Percentiles rank a stretch among this genome's conserved stretches.
Evolutionary conservation across 2,329 filamentous ascomycete genomes (phyloP).

Genomic region (Westerdykella sp.): DNA sequence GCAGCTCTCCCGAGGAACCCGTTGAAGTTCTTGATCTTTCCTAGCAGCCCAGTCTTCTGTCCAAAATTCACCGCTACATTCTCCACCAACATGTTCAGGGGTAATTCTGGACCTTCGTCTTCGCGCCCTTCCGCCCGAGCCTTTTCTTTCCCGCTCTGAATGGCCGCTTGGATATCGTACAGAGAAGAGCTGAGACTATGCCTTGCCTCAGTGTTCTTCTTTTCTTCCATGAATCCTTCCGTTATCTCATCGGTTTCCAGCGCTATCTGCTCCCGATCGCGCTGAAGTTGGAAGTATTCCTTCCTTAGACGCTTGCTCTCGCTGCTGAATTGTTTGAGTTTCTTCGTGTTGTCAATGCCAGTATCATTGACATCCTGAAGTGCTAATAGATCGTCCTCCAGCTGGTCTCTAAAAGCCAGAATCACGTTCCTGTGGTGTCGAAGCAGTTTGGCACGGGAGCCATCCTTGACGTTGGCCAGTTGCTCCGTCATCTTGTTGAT

Average conservation of each 20-base stretch:
- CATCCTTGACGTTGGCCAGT: slow-evolving; percentile 35
- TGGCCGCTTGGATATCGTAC: slow-evolving; percentile 34
- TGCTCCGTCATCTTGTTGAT: slow-evolving; percentile 38
- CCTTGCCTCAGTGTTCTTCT: slow-evolving; percentile 18
- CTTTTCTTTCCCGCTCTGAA: slow-evolving; percentile 28
- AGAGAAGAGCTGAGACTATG: slow-evolving; percentile 26
- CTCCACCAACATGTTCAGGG: slow-evolving; percentile 28
- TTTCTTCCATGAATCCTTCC: slow-evolving; percentile 27
- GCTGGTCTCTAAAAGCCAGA: slow-evolving; percentile 43
- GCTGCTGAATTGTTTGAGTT: slow-evolving; percentile 41
- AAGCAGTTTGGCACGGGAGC: slow-evolving; percentile 35
- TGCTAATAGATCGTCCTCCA: slow-evolving; percentile 46
- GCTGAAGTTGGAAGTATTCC: slow-evolving; percentile 44
- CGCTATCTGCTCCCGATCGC: slow-evolving; percentile 45
- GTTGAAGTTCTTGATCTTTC: slow-evolving; percentile 29
- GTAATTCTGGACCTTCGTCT: slow-evolving; percentile 28
- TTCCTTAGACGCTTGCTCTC: slow-evolving; percentile 42
- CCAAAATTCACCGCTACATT: slow-evolving; percentile 24
- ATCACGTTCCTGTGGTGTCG: slow-evolving; percentile 44
- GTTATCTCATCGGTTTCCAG: slow-evolving; percentile 46
- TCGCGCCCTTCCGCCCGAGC: slow-evolving; percentile 26
- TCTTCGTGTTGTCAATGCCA: slow-evolving; percentile 42
- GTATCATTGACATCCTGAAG: slow-evolving; percentile 49
- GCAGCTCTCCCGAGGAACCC: slow-evolving; percentile 29
- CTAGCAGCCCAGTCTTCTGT: slow-evolving; percentile 25